Percentiles rank a stretch among this genome's conserved stretches.
phyloP scores from a whole-genome alignment of 2,329 filamentous ascomycete species.

The Amauroascus verrucosus region DNA sequence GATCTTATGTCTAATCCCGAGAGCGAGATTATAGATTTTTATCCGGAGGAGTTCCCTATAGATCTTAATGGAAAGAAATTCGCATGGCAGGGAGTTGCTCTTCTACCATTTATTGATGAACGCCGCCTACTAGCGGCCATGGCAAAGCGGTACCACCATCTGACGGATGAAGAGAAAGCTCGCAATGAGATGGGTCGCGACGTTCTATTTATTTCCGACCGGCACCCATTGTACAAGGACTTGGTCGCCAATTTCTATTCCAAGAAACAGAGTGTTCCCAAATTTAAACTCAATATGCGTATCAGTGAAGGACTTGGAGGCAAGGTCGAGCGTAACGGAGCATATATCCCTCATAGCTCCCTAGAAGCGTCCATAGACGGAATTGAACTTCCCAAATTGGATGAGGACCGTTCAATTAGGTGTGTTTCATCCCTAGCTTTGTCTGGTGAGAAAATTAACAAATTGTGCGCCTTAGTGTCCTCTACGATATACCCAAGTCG shows the following conservation, averaged over 20 bases:
- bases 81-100: conserved; percentile 89
- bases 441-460: neutral
- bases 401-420: conserved; percentile 79
- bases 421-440: conserved; percentile 37
- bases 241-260: conserved; percentile 81
- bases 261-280: conserved; percentile 62
- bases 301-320: conserved; percentile 70
- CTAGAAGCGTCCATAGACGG: conserved; percentile 68
- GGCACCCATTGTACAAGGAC: conserved; percentile 75
- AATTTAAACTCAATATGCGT: conserved; percentile 63
- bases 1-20: conserved; percentile 78
- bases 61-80: conserved; percentile 98
- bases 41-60: conserved; percentile 84
- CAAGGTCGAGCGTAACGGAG: conserved; percentile 67
- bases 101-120: conserved; percentile 95
- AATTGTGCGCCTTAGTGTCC: conserved; percentile 49
- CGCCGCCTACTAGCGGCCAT: conserved; percentile 73
- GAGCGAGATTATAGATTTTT: conserved; percentile 94
- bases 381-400: conserved; percentile 62
- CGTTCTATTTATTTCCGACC: conserved; percentile 72
- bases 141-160: conserved; percentile 65
- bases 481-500: conserved; percentile 70
- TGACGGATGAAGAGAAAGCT: conserved; percentile 64
- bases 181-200: conserved; percentile 75
- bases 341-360: conserved; percentile 73